phyloP scores from a whole-genome alignment of 2,329 filamentous ascomycete species.

The Xylariaceae sp. region DNA sequence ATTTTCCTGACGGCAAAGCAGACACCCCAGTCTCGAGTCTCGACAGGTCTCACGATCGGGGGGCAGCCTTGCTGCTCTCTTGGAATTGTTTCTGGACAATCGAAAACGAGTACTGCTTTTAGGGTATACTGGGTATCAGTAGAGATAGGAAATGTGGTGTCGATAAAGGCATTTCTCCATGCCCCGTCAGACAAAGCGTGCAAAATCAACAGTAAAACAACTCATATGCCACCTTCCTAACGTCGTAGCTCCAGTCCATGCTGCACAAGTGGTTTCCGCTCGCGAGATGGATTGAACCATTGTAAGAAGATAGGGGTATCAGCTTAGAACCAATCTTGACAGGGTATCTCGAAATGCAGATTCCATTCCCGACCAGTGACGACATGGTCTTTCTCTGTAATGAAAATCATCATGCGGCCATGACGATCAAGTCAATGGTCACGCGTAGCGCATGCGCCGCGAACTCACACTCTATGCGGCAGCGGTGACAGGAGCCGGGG shows the following conservation, averaged over 20 bases:
- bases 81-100: conserved; percentile 10
- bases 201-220: conserved; percentile 33
- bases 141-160: conserved; percentile 31
- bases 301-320: conserved; percentile 32
- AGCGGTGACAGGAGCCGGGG: conserved; percentile 31
- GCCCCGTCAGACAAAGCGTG: conserved; percentile 30
- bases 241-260: conserved; percentile 25
- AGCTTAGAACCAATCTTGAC: conserved; percentile 33
- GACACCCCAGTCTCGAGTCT: conserved; percentile 1
- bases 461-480: conserved; percentile 31
- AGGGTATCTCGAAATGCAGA: conserved; percentile 38
- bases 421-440: conserved; percentile 14
- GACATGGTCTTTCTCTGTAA: conserved; percentile 29
- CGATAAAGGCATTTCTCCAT: conserved; percentile 26
- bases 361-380: conserved; percentile 34
- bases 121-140: conserved; percentile 38
- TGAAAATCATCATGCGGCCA: conserved; percentile 29
- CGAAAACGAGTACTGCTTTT: conserved; percentile 26
- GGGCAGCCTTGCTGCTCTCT: conserved; percentile 8
- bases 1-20: conserved; percentile 18
- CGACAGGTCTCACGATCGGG: conserved; percentile 1
- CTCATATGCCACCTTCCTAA: conserved; percentile 27
- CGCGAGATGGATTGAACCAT: conserved; percentile 22
- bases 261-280: conserved; percentile 19
- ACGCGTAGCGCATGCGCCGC: conserved; percentile 16